Base-by-base conservation (phyloP, 2,329 filamentous ascomycete genomes). In the Teratosphaeria destructans region DNA sequence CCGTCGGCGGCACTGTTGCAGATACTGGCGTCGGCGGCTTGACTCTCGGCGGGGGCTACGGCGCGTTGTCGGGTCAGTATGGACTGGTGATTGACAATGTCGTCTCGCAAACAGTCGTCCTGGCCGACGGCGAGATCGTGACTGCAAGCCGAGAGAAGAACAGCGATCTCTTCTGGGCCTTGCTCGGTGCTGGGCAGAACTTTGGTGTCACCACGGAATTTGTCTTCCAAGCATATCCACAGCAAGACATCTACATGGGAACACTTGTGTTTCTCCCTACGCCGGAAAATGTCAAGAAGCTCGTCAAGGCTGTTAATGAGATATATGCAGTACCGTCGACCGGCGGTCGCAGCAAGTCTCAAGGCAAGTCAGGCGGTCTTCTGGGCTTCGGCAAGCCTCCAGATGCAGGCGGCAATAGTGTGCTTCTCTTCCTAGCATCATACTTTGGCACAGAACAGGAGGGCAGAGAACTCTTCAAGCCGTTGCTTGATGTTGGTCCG, bases 21-120 rank as follows among this genome's bases (percentile, higher is more conserved):
- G 81, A 86, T 63, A 86, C 83, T 1, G 84, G 85, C 4, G 80
- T 86, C 5, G 84, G 82, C 2, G 84, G 82, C 0, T 72, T 86
- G 14, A 78, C 79, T 0, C 68, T 1, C 11, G 84, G 64, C 6
- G 65, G 65, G 5, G 65, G 65, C 10, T 67, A 66, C 35, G 67
- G 68, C 1, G 79, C 80, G 70, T 71, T 86, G 16, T 79, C 76
- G 29, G 79, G 81, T 0, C 72, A 74, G 35, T 73, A 82, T 57
- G 85, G 85, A 0, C 73, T 86, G 6, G 75, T 75, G 0, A 79
- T 82, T 56, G 81, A 82, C 68, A 77, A 78, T 61, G 71, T 82
- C 6, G 74, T 70, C 0, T 67, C 70, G 0, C 73, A 68, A 10
- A 72, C 69, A 1, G 67, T 78, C 0, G 76, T 78, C 0, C 68